Evolutionary conservation across 805 yeast genomes (phyloP).

Genomic region (Cyberlindnera xylosilytica): DNA sequence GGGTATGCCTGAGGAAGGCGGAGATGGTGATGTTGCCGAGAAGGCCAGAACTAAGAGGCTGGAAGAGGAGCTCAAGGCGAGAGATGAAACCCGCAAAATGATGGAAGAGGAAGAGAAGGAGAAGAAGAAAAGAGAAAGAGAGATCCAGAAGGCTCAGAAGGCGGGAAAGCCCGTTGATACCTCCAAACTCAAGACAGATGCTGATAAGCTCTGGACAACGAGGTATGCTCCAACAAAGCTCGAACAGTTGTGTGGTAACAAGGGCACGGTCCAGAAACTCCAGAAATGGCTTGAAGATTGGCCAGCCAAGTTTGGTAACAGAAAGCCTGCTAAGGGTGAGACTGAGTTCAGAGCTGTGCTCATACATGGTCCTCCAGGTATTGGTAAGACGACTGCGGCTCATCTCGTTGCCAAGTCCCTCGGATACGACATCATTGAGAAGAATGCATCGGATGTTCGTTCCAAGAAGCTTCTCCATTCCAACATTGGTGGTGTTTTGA

Average conservation of each 20-base stretch:
- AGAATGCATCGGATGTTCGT: conserved; percentile 86
- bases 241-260: conserved; percentile 88
- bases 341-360: conserved; percentile 77
- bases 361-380: conserved; percentile 85
- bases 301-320: conserved; percentile 59
- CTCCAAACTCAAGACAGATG: conserved; percentile 35
- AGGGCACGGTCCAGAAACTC: conserved; percentile 64
- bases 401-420: conserved; percentile 66
- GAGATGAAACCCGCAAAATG: conserved; percentile 48
- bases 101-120: conserved; percentile 42
- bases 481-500: conserved; percentile 65
- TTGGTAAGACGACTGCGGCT: conserved; percentile 82
- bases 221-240: conserved; percentile 82
- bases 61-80: conserved; percentile 58
- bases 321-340: conserved; percentile 58
- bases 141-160: conserved; percentile 25
- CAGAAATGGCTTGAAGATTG: conserved; percentile 75
- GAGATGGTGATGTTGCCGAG: conserved; percentile 74
- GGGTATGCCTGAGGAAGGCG: conserved; percentile 91
- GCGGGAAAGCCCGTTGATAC: conserved; percentile 23
- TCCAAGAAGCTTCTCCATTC: conserved; percentile 73
- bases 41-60: conserved; percentile 67
- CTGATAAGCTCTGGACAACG: conserved; percentile 84
- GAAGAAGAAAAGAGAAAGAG: conserved; percentile 28
- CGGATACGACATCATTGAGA: conserved; percentile 73